These are phyloP conservation scores for Vaccinium myrtillus DNA, from an alignment of 148 eudicot genomes.

Conservation along the genomic window DNA sequence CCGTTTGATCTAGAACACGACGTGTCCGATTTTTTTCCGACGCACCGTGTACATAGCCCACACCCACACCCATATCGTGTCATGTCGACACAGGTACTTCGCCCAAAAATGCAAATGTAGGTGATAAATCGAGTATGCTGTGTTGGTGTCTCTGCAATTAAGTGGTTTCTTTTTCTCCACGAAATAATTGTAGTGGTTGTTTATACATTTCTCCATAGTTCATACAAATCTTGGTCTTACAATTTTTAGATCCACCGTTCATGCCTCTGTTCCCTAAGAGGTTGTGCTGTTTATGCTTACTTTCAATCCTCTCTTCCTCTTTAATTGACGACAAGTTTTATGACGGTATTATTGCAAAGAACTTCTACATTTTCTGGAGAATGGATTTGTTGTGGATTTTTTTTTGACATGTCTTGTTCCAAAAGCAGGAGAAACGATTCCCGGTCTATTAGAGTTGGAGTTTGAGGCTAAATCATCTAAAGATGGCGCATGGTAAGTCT, in stretches of 20 bases:
- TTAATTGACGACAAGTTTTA: background rate
- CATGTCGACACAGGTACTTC: too few relatives aligned
- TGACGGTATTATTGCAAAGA: background rate
- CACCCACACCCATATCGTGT: too few relatives aligned
- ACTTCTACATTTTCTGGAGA: background rate
- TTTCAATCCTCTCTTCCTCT: background rate
- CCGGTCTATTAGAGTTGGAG: slow-evolving; percentile 54
- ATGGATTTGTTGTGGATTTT: background rate
- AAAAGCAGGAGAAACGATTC: slow-evolving; percentile 45
- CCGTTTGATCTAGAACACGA: too few relatives aligned
- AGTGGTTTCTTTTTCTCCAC: background rate
- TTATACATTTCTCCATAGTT: background rate
- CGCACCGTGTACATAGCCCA: too few relatives aligned
- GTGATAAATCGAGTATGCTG: background rate
- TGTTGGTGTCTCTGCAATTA: background rate
- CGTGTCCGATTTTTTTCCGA: too few relatives aligned
- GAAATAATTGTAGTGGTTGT: background rate
- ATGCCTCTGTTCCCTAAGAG: background rate
- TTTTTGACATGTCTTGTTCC: slow-evolving; percentile 13
- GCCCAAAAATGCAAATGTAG: too few relatives aligned
- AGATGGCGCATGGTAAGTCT: slow-evolving; percentile 76
- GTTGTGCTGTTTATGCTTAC: background rate
- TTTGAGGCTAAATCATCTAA: slow-evolving; percentile 80
- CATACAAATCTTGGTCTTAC: background rate
- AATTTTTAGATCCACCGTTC: background rate